Conservation (phyloP, 73 alveolate species). For the Paramecium caudatum region DNA sequence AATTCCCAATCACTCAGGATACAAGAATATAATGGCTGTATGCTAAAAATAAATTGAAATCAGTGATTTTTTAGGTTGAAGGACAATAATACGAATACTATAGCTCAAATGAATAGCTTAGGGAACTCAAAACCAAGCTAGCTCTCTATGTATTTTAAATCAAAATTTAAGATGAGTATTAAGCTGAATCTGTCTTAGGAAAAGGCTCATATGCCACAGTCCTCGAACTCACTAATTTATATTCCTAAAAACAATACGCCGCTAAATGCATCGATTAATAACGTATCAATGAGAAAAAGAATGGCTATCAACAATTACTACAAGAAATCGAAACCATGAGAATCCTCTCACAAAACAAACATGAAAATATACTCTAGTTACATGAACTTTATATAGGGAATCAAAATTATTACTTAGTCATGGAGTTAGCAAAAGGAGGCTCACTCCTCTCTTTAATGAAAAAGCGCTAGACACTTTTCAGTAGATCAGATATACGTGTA, state of each 20-base stretch:
- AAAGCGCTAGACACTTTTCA: not conserved
- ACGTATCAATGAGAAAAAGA: slow-evolving; percentile 17
- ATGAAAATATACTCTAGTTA: slow-evolving; percentile 32
- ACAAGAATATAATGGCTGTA: slow-evolving; percentile 42
- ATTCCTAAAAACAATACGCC: slow-evolving; percentile 2
- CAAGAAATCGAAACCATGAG: slow-evolving; percentile 57
- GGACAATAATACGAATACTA: slow-evolving; percentile 31
- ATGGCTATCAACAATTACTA: not conserved
- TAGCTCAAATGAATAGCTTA: slow-evolving; percentile 1
- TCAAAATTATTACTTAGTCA: slow-evolving; percentile 50
- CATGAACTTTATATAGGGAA: slow-evolving; percentile 64
- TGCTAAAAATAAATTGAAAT: not conserved
- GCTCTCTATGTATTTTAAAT: slow-evolving; percentile 44
- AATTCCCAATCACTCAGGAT: slow-evolving; percentile 40
- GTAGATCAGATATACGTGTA: slow-evolving; percentile 23
- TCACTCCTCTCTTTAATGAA: slow-evolving; percentile 30
- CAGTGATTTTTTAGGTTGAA: slow-evolving; percentile 1
- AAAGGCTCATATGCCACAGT: slow-evolving; percentile 65
- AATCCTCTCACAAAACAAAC: slow-evolving; percentile 4
- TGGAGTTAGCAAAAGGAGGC: slow-evolving; percentile 65
- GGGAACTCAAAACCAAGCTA: not conserved
- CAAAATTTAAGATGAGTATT: slow-evolving; percentile 66
- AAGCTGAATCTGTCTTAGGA: slow-evolving; percentile 57
- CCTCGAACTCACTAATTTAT: slow-evolving; percentile 22
- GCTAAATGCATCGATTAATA: slow-evolving; percentile 56